Evolutionary conservation across 2,329 filamentous ascomycete species (phyloP), one percentile per base, ranked within the genome.

Genomic region (Cladorrhinum sp.): DNA sequence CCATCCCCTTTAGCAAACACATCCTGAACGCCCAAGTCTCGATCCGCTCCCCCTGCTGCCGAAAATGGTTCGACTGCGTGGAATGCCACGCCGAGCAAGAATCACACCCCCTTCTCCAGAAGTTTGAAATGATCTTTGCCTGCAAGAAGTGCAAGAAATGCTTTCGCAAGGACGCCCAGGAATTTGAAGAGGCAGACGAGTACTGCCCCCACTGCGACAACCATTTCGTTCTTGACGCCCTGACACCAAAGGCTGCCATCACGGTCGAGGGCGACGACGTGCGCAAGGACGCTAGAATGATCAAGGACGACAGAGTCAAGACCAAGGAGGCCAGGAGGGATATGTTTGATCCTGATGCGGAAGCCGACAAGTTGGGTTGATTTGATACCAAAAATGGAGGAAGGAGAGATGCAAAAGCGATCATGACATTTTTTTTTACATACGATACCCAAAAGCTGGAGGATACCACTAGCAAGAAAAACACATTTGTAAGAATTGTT

Each of bases 191-290:
- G 69, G 89, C 91, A 73, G 95, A 99, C 79, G 96, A 99, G 75
- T 99, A 96, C 82, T 99, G 95, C 80, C 96, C 95, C 21, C 91
- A 97, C 79, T 99, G 95, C 80, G 95, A 99, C 74, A 99, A 99
- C 79, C 96, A 99, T 77, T 99, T 93, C 73, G 90, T 99, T 42
- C 82, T 99, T 65, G 93, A 98, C 3, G 96, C 95, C 56, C 77
- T 89, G 68, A 91, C 89, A 3, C 91, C 95, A 21, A 90, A 96
- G 76, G 85, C 93, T 9, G 84, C 89, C 36, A 78, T 99, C 56
- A 86, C 93, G 67, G 84, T 99, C 56, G 95, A 99, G 79, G 91
- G 94, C 63, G 94, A 96, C 65, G 96, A 99, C 77, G 87, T 88
- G 2, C 83, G 95, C 62, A 83, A 93, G 69, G 91, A 99, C 76